Percentiles rank a stretch among this genome's conserved stretches.
Conservation (phyloP, 495 filamentous ascomycete genomes). For the Aspergillus kassunensis region DNA sequence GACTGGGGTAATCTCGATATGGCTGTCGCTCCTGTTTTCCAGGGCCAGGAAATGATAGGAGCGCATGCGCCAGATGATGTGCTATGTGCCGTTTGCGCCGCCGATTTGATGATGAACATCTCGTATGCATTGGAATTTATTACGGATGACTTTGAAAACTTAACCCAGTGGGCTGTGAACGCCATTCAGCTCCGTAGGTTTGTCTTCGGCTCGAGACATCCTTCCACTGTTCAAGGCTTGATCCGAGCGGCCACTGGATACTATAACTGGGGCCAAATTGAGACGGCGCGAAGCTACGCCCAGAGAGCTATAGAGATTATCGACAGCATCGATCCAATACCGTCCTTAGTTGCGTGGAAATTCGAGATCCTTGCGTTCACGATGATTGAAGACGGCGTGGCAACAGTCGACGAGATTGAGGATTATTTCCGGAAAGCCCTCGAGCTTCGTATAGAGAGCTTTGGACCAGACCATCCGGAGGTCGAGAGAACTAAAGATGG, state of each 20-base stretch:
- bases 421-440: background rate
- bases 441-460: background rate
- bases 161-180: background rate
- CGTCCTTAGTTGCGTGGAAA: background rate
- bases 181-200: background rate
- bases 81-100: background rate
- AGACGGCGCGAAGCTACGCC: background rate
- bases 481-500: background rate
- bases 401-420: too few species aligned
- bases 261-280: background rate
- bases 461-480: background rate
- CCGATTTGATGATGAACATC: background rate
- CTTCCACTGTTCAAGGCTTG: background rate
- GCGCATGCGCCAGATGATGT: background rate
- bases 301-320: background rate
- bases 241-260: background rate
- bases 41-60: background rate
- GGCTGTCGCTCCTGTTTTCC: background rate
- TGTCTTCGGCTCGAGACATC: background rate
- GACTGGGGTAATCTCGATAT: background rate
- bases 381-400: background rate
- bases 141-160: background rate
- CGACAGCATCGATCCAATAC: background rate
- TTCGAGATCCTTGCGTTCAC: background rate
- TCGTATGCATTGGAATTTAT: background rate